A percentile compares a stretch with the other conserved stretches of the same genome.
Conservation (phyloP, 139 green algal genomes). For the Eudorina sp. region DNA sequence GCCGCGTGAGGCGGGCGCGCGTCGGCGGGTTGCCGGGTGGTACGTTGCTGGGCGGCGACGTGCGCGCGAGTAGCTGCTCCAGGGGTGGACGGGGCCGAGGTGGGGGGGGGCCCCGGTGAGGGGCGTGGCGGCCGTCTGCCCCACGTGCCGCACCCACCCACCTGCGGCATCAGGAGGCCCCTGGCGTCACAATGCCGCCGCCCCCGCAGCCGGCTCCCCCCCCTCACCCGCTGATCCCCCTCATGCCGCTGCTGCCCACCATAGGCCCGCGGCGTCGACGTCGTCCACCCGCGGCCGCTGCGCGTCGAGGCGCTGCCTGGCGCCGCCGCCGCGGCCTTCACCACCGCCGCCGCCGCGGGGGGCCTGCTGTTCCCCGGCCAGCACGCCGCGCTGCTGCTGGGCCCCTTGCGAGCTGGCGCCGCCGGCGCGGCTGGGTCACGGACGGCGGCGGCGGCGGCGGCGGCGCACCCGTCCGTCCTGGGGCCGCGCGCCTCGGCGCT, state of each 20-base stretch:
- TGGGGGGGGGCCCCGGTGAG: too few species aligned
- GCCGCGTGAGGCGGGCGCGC: too few species aligned
- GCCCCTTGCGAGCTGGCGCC: background rate
- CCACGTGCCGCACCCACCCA: too few species aligned
- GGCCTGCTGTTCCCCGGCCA: background rate
- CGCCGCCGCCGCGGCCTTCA: constrained; percentile 12
- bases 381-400: background rate
- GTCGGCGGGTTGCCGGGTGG: too few species aligned
- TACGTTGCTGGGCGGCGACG: too few species aligned
- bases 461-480: background rate
- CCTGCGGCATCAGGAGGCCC: too few species aligned
- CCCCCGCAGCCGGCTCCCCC: background rate
- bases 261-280: constrained; percentile 17
- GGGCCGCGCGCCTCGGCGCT: background rate
- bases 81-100: too few species aligned
- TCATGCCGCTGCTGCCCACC: background rate
- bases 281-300: constrained; percentile 19
- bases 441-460: background rate
- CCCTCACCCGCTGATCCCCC: background rate
- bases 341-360: constrained; percentile 5
- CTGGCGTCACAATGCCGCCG: too few species aligned
- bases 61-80: too few species aligned
- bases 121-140: too few species aligned
- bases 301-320: background rate
- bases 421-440: background rate